Percentiles rank a stretch among this genome's conserved stretches.
Conservation (phyloP, 257 asterid species). For the Lycium ferocissimum region DNA sequence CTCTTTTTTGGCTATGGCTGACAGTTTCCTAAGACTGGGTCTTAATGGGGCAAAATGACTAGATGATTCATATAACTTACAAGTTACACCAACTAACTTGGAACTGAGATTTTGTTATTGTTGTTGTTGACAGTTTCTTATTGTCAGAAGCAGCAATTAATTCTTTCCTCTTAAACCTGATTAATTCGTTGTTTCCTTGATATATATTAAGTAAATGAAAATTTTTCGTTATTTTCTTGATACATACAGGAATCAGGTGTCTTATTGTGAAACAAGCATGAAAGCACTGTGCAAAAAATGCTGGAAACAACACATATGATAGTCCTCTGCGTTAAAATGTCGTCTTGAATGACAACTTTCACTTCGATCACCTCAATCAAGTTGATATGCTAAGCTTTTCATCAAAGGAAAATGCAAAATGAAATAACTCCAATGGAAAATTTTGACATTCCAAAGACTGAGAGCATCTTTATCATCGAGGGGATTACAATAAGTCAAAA, state of each 20-base stretch:
- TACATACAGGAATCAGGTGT: background rate
- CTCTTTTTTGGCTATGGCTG: background rate
- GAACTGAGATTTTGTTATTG: background rate
- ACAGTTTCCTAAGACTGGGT: background rate
- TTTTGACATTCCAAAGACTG: background rate
- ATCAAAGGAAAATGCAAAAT: background rate
- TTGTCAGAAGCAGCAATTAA: background rate
- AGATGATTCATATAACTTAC: background rate
- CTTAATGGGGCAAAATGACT: background rate
- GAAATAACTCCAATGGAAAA: background rate
- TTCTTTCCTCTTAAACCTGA: background rate
- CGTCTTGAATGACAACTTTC: background rate
- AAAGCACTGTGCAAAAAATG: background rate
- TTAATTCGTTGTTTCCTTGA: background rate
- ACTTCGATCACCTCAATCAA: background rate
- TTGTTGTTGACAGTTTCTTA: background rate
- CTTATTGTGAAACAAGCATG: background rate
- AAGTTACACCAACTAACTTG: background rate
- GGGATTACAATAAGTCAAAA: background rate
- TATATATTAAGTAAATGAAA: background rate
- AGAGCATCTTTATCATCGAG: background rate
- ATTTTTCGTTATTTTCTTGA: background rate
- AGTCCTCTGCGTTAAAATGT: background rate
- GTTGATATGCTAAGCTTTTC: background rate
- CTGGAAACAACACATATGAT: background rate